Conservation (phyloP, 176 grass and related monocot species). For the Rhynchospora tenuis region DNA sequence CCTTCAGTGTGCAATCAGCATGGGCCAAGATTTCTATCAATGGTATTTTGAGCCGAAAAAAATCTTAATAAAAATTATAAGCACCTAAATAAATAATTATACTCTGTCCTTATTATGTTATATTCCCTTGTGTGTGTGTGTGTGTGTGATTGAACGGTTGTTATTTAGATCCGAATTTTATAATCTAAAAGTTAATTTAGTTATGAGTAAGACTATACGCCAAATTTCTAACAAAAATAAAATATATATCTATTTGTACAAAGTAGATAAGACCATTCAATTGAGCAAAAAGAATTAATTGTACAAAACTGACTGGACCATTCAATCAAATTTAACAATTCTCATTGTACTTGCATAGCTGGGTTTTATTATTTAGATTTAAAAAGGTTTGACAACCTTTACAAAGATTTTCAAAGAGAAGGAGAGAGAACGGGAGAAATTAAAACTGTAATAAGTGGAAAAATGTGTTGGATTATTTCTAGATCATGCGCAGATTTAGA, state of each 20-base stretch:
- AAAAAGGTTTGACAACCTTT: background rate
- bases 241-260: background rate
- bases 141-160: too few relatives aligned
- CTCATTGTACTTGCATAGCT: background rate
- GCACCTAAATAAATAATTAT: too few relatives aligned
- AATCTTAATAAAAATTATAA: too few relatives aligned
- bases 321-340: conserved; percentile 2
- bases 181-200: too few relatives aligned
- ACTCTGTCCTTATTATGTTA: too few relatives aligned
- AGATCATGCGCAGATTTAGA: too few relatives aligned
- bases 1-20: background rate
- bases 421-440: background rate
- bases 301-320: background rate
- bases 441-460: background rate
- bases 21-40: too few relatives aligned
- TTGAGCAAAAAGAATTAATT: background rate
- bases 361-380: background rate
- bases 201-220: too few relatives aligned
- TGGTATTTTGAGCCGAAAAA: too few relatives aligned
- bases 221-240: background rate
- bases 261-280: background rate
- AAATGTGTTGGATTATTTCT: too few relatives aligned
- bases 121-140: too few relatives aligned
- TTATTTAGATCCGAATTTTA: too few relatives aligned
- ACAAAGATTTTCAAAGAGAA: background rate